Evolutionary conservation across 192 early-diverging fungal species (phyloP), one percentile per base, ranked within the genome.

Genomic region (Coemansia aciculifera): DNA sequence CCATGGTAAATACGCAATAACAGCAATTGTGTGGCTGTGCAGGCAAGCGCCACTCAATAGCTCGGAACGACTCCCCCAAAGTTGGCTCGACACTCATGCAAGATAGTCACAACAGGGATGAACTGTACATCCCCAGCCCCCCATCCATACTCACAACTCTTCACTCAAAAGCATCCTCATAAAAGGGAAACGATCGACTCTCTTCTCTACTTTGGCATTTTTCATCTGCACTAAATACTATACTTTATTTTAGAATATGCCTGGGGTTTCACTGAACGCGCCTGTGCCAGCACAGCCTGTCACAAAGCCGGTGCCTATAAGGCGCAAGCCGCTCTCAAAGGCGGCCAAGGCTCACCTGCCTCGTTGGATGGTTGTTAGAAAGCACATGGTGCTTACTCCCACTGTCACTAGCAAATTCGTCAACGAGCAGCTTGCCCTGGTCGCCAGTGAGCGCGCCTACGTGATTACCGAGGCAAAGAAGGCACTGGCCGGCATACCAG

Each of bases 321-420:
- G 51, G 51, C 51, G 51, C 51, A 52, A 52, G 51, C 12, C 21
- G 11, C 51, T 52, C 51, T 52, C 51, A 29, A 52, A 52, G 51
- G 51, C 51, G 4, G 51, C 51, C 51, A 27, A 29, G 24, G 51
- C 51, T 5, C 51, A 52, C 9, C 10, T 52, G 51, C 51, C 51
- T 23, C 51, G 51, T 23, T 52, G 51, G 51, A 27, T 29, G 51
- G 51, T 29, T 5, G 24, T 52, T 23, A 27, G 12, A 52, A 27
- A 3, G 13, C 24, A 52, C 2, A 52, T 52, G 51, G 51, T 15
- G 12, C 51, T 52, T 10, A 9, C 51, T 12, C 13, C 51, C 24
- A 52, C 51, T 0, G 24, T 29, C 10, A 24, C 24, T 12, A 52
- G 24, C 9, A 13, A 11, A 8, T 52, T 52, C 27, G 23, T 29